Evolutionary conservation across 129 eudicot genomes (phyloP), one percentile per base, ranked within the genome.

Genomic region (Mikania micrantha): DNA sequence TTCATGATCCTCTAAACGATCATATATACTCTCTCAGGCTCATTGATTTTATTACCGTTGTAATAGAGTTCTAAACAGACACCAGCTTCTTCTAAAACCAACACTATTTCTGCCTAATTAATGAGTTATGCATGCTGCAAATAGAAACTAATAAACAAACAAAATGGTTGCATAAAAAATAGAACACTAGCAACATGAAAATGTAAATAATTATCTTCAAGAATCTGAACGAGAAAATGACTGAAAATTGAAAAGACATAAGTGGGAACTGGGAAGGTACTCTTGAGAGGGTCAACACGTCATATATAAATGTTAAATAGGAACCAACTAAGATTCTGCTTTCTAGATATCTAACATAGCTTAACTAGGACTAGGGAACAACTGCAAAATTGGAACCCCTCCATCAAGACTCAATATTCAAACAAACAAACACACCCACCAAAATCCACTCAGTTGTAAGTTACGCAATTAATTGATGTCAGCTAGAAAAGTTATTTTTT

Each of bases 361-460:
- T 56, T 70, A 54, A 41, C 59, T 57, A 42, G 34, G 54, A 58
- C 15, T 31, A 40, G 41, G 20, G 45, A 13, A 17, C 29, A 28
- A 40, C 75, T 21, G 15, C 44, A 44, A 9, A 44, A 42, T 32
- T 12, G 41, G 50, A 62, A 48, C 52, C 41, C 36, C 36, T 25
- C 62, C 62, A 56, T 56, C 62, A 56, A 61, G 36, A 34, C 34
- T 38, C 62, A 20, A 61, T 4, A n/a, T n/a, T n/a, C n/a, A n/a
- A n/a, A n/a, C n/a, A n/a, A n/a, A n/a, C n/a, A n/a, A n/a, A n/a
- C n/a, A n/a, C n/a, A n/a, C n/a, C n/a, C n/a, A n/a, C n/a, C n/a
- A n/a, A n/a, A n/a, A n/a, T n/a, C n/a, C n/a, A n/a, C n/a, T n/a
- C n/a, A n/a, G n/a, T n/a, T n/a, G n/a, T n/a, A n/a, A n/a, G n/a